A percentile compares a stretch with the other conserved stretches of the same genome.
phyloP scores from a whole-genome alignment of 257 asterid species.

The Cruciata laevipes region DNA sequence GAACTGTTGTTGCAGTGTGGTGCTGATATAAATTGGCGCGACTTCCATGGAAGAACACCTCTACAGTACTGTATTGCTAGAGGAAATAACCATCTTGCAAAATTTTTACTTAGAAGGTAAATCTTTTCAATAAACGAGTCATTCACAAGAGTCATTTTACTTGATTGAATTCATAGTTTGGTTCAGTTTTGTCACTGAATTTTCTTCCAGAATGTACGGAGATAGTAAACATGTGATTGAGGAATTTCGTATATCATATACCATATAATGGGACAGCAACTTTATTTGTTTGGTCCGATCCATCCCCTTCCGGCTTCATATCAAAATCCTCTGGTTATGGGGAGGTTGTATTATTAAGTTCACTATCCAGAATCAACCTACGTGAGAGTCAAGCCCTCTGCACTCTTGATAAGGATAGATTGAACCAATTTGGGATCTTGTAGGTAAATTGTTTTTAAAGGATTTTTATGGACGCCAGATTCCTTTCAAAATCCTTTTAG shows the following conservation, averaged over 20 bases:
- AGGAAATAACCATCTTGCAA: constrained; percentile 72
- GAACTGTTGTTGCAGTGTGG: constrained; percentile 91
- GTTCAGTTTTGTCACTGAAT: background rate
- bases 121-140: background rate
- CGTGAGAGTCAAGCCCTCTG: background rate
- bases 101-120: constrained; percentile 86
- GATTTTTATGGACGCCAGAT: background rate
- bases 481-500: background rate
- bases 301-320: background rate
- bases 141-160: background rate
- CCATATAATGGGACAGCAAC: background rate
- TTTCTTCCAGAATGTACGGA: background rate
- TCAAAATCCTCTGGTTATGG: background rate
- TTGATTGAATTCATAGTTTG: background rate
- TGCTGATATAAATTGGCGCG: constrained; percentile 70
- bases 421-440: background rate
- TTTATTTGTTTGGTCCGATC: no score
- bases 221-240: background rate
- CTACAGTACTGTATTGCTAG: constrained; percentile 77
- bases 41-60: constrained; percentile 84
- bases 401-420: background rate
- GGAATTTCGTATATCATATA: no score
- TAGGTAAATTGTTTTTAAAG: background rate
- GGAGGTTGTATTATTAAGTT: background rate
- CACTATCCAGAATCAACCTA: background rate